phyloP scores from a whole-genome alignment of 1,284 basidiomycete genomes.

The Violaceomyces palustris region DNA sequence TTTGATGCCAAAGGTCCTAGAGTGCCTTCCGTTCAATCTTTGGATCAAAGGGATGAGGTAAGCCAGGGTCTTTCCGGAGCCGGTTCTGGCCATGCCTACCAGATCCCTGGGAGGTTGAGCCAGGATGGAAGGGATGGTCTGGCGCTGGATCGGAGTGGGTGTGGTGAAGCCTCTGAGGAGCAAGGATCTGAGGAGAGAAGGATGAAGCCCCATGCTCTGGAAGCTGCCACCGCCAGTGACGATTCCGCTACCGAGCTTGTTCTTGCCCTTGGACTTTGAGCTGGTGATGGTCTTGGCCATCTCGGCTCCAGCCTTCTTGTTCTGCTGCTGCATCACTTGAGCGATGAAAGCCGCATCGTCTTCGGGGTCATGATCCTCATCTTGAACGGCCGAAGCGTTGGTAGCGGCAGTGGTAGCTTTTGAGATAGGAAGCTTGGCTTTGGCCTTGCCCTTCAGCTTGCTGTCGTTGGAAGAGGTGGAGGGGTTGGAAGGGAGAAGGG shows the following conservation, averaged over 20 bases:
- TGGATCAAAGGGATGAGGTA: constrained; percentile 91
- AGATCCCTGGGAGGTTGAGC: constrained; percentile 83
- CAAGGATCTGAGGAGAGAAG: constrained; percentile 75
- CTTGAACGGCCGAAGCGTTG: constrained; percentile 2
- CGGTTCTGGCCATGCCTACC: constrained; percentile 96
- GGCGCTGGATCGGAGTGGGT: constrained; percentile 93
- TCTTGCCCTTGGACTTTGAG: constrained; percentile 37
- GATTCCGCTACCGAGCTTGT: constrained; percentile 35
- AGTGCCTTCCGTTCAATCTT: constrained; percentile 74
- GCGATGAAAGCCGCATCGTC: constrained; percentile 49
- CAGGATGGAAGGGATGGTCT: constrained; percentile 80
- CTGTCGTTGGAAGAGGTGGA: constrained; percentile 2
- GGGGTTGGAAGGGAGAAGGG: constrained; percentile 8
- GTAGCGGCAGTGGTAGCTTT: background rate
- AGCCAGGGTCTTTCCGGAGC: constrained; percentile 94
- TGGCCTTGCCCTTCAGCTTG: background rate
- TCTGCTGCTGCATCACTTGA: constrained; percentile 44
- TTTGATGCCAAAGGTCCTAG: constrained; percentile 74
- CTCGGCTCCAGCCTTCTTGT: constrained; percentile 45
- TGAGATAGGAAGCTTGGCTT: background rate
- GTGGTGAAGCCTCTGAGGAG: constrained; percentile 88
- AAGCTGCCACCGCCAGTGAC: constrained; percentile 49
- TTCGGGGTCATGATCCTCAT: constrained; percentile 27
- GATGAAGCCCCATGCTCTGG: constrained; percentile 61
- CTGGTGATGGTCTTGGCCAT: constrained; percentile 38